Percentiles rank a stretch among this genome's conserved stretches.
Evolutionary conservation across 2,329 filamentous ascomycete genomes (phyloP).

Genomic region (Penicillium sp.): DNA sequence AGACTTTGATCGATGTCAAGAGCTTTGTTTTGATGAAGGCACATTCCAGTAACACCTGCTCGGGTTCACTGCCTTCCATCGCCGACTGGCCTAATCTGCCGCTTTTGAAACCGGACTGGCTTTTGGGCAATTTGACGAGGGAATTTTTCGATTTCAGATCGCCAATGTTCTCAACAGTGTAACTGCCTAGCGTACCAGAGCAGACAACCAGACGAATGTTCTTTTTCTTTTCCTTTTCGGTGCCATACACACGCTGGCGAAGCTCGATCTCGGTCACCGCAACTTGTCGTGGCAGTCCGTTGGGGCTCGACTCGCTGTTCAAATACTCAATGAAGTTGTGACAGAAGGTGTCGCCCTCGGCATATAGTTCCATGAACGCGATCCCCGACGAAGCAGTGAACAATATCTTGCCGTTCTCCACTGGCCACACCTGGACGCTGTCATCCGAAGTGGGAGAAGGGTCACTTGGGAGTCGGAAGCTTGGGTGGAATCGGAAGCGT

Average conservation of each 20-base stretch:
- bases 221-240: conserved; percentile 65
- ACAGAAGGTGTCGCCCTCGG: conserved; percentile 77
- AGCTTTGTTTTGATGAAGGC: conserved; percentile 68
- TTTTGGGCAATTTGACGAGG: conserved; percentile 71
- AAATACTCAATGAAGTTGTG: conserved; percentile 78
- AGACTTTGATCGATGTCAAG: conserved; percentile 71
- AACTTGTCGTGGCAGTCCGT: conserved; percentile 67
- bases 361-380: conserved; percentile 79
- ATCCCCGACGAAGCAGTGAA: conserved; percentile 79
- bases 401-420: conserved; percentile 73
- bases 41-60: conserved; percentile 74
- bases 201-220: conserved; percentile 69
- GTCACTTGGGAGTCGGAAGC: conserved; percentile 82
- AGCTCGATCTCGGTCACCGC: conserved; percentile 73
- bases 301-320: conserved; percentile 58
- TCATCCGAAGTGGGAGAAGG: conserved; percentile 62
- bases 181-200: conserved; percentile 70
- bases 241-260: conserved; percentile 67
- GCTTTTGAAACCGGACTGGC: conserved; percentile 72
- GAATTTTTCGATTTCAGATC: conserved; percentile 69
- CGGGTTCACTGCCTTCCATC: conserved; percentile 66
- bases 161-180: conserved; percentile 75
- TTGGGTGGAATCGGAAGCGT: conserved; percentile 85
- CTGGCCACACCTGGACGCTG: conserved; percentile 81
- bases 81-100: conserved; percentile 70